Conservation (phyloP, 495 filamentous ascomycete species). For the Neurospora sp. region DNA sequence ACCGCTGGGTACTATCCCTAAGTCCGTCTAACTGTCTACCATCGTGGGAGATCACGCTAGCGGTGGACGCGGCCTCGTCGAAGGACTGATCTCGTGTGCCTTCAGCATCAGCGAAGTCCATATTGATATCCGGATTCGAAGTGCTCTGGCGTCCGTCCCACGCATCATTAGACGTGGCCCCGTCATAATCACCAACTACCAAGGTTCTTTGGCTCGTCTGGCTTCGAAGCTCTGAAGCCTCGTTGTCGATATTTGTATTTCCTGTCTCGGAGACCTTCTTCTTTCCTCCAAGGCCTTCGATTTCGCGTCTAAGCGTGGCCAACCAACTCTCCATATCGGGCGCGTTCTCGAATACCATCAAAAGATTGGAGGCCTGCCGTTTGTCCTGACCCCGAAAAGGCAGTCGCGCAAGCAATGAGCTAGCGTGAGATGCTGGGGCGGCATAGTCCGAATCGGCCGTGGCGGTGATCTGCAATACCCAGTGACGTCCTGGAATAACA, state of each 20-base stretch:
- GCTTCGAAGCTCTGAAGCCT: slow-evolving; percentile 29
- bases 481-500: slow-evolving; percentile 83
- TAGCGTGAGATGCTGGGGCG: slow-evolving; percentile 38
- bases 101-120: slow-evolving; percentile 16
- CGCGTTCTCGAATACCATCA: slow-evolving; percentile 72
- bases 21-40: slow-evolving; percentile 39
- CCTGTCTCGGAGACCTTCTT: slow-evolving; percentile 52
- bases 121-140: slow-evolving; percentile 9
- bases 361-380: slow-evolving; percentile 53
- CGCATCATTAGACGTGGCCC: slow-evolving; percentile 4
- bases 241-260: slow-evolving; percentile 28
- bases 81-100: slow-evolving; percentile 16
- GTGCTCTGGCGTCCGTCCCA: slow-evolving; percentile 17
- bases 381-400: slow-evolving; percentile 55
- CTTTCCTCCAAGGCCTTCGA: slow-evolving; percentile 59
- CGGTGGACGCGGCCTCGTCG: slow-evolving; percentile 34
- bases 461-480: slow-evolving; percentile 85
- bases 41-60: slow-evolving; percentile 39
- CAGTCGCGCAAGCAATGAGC: slow-evolving; percentile 61
- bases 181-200: slow-evolving; percentile 36
- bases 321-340: slow-evolving; percentile 86
- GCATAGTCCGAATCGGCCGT: slow-evolving; percentile 51
- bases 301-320: slow-evolving; percentile 51
- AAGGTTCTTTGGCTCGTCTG: slow-evolving; percentile 41
- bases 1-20: slow-evolving; percentile 43